Conservation (phyloP, 257 asterid genomes). For the Solanum dulcamara region DNA sequence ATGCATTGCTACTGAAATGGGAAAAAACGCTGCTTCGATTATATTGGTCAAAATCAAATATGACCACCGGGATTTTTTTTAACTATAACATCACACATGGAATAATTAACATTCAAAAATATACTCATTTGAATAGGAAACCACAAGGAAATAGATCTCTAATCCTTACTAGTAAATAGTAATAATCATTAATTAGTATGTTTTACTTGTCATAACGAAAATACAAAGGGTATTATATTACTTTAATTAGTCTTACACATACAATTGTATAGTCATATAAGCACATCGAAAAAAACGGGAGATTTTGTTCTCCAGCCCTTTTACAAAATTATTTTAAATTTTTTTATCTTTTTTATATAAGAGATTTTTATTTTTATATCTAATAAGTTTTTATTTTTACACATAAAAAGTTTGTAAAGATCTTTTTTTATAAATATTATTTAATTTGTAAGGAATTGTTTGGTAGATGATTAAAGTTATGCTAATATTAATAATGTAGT, state of each 20-base stretch:
- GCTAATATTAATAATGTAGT: accelerated
- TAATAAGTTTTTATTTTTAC: too few relatives aligned
- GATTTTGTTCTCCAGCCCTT: neutral
- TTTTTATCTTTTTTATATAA: neutral
- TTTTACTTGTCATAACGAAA: neutral
- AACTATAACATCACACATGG: neutral
- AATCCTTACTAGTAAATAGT: neutral
- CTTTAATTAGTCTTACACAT: neutral
- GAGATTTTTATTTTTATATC: neutral
- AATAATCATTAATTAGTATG: neutral
- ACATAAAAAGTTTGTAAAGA: neutral
- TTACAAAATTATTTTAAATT: neutral
- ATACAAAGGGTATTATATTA: neutral
- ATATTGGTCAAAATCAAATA: neutral
- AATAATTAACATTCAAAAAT: neutral
- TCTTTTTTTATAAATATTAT: neutral
- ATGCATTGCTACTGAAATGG: neutral
- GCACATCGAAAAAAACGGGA: neutral
- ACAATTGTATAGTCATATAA: neutral
- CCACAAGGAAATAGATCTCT: neutral
- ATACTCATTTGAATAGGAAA: neutral
- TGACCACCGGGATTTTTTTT: neutral
- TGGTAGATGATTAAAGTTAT: neutral
- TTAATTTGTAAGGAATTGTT: neutral
- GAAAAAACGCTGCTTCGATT: neutral